phyloP scores from a whole-genome alignment of 2,329 filamentous ascomycete genomes.

The Sarocladiaceae sp. region DNA sequence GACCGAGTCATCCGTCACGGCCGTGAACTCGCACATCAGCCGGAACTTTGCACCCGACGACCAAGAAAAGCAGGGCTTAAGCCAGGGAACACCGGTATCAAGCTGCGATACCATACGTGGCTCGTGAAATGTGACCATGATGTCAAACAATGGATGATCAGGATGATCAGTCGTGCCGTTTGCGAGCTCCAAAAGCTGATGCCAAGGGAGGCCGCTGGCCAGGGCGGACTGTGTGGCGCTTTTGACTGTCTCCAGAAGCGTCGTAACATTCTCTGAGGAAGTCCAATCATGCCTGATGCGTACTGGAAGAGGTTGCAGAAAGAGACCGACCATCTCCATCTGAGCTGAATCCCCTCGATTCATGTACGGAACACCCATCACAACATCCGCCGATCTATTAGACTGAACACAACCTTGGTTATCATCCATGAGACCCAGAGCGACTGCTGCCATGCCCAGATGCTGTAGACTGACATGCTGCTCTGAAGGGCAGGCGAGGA shows the following conservation, averaged over 20 bases:
- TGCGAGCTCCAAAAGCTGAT: slow-evolving; percentile 20
- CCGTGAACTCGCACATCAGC: slow-evolving; percentile 15
- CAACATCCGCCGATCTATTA: too few species aligned
- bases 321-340: background rate
- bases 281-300: background rate
- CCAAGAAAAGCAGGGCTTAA: slow-evolving; percentile 10
- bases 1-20: slow-evolving; percentile 9
- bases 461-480: background rate
- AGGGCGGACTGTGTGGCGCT: slow-evolving; percentile 18
- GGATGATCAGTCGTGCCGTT: slow-evolving; percentile 10
- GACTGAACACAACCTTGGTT: background rate
- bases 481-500: too few species aligned
- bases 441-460: background rate
- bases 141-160: slow-evolving; percentile 17
- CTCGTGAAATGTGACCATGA: slow-evolving; percentile 19
- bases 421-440: background rate
- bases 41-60: slow-evolving; percentile 15
- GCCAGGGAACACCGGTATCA: background rate
- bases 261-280: background rate
- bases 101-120: background rate
- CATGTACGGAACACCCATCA: background rate
- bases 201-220: slow-evolving; percentile 22
- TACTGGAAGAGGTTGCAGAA: background rate
- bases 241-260: slow-evolving; percentile 13
- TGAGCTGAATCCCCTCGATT: background rate